Evolutionary conservation across 192 early-diverging fungal species (phyloP).

Genomic region (Funneliformis geosporum): DNA sequence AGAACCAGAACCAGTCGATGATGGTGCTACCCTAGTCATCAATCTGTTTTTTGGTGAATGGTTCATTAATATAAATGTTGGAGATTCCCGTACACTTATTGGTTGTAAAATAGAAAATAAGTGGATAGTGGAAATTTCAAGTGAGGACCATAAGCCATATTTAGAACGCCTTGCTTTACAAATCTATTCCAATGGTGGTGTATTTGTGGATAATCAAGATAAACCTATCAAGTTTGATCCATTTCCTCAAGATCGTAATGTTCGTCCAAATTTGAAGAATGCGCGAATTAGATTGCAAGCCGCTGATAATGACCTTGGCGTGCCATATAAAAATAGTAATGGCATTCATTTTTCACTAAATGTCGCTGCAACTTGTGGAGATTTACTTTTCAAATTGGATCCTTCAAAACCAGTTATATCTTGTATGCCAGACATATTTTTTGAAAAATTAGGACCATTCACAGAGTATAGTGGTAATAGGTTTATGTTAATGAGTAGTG

Average conservation of each 20-base stretch:
- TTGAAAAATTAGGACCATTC: conserved; percentile 44
- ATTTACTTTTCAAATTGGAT: conserved; percentile 60
- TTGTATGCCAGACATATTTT: conserved; percentile 59
- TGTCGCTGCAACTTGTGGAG: conserved; percentile 57
- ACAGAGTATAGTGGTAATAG: conserved; percentile 36
- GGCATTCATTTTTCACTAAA: conserved; percentile 54
- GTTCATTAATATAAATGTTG: conserved; percentile 58
- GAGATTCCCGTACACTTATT: conserved; percentile 58
- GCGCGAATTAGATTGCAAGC: conserved; percentile 57
- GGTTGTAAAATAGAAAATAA: conserved; percentile 42
- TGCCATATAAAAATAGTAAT: conserved; percentile 41
- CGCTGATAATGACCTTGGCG: conserved; percentile 41
- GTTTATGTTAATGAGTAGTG: conserved; percentile 60
- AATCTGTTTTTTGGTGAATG: conserved; percentile 59
- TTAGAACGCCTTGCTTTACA: conserved; percentile 56
- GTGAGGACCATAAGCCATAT: conserved; percentile 61
- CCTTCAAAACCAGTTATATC: conserved; percentile 49
- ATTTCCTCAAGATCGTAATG: conserved; percentile 49
- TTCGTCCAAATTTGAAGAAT: conserved; percentile 53
- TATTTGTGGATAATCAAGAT: conserved; percentile 60
- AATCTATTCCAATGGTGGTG: conserved; percentile 59
- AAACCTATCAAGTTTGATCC: conserved; percentile 58
- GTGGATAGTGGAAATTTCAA: conserved; percentile 54
- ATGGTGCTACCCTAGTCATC: conserved; percentile 58
- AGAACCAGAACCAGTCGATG: conserved; percentile 47